Base-by-base conservation (phyloP, 1,284 basidiomycete genomes). In the Tilletia indica region DNA sequence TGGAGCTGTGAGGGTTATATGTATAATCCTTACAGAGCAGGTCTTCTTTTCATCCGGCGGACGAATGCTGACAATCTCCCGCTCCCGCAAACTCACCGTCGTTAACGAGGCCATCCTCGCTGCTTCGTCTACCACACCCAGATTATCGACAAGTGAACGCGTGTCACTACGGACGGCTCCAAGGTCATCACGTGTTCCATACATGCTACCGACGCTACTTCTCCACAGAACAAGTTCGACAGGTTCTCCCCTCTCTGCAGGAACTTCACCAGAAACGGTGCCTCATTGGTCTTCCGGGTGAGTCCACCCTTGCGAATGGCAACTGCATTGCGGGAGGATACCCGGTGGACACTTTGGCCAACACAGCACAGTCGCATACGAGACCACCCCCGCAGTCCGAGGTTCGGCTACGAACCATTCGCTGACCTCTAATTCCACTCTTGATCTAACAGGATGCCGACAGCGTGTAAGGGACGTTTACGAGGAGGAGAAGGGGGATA, bases 161-260 rank as follows among this genome's bases (percentile, higher is more conserved):
- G 96, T 81, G 78, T 84, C 63, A 75, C 80, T 66, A 81, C 83
- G 48, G 83, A 85, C 66, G 75, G 75, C 9, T 77, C 74, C n/a
- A 74, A 73, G 48, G 72, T 78, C 14, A 74, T 78, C 74, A 72
- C 72, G 68, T 74, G 75, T 31, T 77, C 72, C 38, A 36, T 78
- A 36, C 73, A 99, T 89, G 89, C 94, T 78, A 99, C 98, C 87
- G 97, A 99, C 86, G 90, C 94, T 76, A 99, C 95, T 86, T 93
- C 93, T 84, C 89, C 99, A 86, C 97, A 99, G 89, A 98, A 99
- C 92, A 99, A 99, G 90, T 89, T 96, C 77, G 94, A 96, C 87
- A 94, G 93, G 74, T 97, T 97, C 88, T 91, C 93, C 74, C 93
- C 92, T 70, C 92, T 96, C 78, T 97, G 96, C 89, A 92, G 92